Base-by-base conservation (phyloP, 2,329 filamentous ascomycete genomes). In the Epichloe brachyelytri region DNA sequence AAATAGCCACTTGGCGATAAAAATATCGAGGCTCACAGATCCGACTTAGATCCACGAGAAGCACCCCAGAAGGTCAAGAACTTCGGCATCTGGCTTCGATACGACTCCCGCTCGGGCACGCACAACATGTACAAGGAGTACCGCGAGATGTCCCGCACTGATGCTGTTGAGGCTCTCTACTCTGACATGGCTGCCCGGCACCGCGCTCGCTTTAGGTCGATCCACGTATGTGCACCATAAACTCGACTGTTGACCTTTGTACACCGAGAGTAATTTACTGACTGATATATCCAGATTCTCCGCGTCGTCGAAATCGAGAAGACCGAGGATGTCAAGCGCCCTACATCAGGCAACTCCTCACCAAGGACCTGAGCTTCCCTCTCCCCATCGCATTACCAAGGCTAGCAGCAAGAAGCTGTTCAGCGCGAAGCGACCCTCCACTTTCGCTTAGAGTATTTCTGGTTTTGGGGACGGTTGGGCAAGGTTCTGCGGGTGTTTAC, bases 51-150 rank as follows among this genome's bases (percentile, higher is more conserved):
- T 98, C 79, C 77, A 82, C 77, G 93, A 98, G 89, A 97, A 97
- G 86, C 89, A 88, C 75, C 93, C 68, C 80, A 90, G 70, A 96
- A 95, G 82, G 90, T 98, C 83, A 98, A 98, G 89, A 98, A 96
- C 87, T 97, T 98, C 73, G 93, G 93, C 74, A 85, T 98, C 83
- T 98, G 94, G 94, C 85, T 98, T 78, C 90, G 94, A 72, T 98
- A 98, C 80, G 91, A 98, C 79, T 98, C 94, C 58, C 91, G 93
- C 76, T 97, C 93, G 67, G 93, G 93, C 67, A 98, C 93, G 68
- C 93, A 98, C 89, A 98, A 98, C 86, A 98, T 98, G 93, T 98
- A 98, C 88, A 97, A 97, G 85, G 93, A 98, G 85, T 97, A 96
- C 86, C 88, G 93, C 72, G 93, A 97, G 82, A 87, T 97, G 82